Conservation (phyloP, 2,329 filamentous ascomycete genomes). For the Bimuria novae-zelandiae region DNA sequence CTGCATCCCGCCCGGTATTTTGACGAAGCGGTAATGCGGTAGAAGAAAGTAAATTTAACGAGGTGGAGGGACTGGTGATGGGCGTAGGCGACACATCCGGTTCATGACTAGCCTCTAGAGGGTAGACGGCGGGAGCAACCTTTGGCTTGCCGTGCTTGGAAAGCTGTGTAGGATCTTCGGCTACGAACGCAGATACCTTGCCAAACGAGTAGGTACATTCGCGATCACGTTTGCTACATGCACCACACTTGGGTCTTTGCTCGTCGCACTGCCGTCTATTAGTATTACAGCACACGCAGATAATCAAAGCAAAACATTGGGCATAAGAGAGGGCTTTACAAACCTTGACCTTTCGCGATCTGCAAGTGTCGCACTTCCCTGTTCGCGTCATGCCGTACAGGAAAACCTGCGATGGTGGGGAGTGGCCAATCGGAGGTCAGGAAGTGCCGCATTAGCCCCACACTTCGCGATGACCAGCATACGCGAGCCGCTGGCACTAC, state of each 20-base stretch:
- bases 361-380: constrained; percentile 39
- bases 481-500: background rate
- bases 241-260: constrained; percentile 31
- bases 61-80: background rate
- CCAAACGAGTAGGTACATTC: constrained; percentile 35
- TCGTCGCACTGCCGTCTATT: constrained; percentile 31
- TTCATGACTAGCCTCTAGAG: constrained; percentile 10
- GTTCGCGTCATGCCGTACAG: constrained; percentile 31
- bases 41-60: background rate
- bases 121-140: constrained; percentile 18
- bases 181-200: constrained; percentile 30
- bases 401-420: background rate
- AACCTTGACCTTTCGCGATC: constrained; percentile 40
- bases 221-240: constrained; percentile 35
- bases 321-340: background rate
- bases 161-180: constrained; percentile 34
- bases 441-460: background rate
- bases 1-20: constrained; percentile 24
- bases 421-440: background rate
- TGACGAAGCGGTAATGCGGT: constrained; percentile 1
- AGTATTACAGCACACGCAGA: too few species aligned
- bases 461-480: background rate
- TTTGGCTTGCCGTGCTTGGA: constrained; percentile 36
- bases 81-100: background rate
- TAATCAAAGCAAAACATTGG: too few species aligned